Conservation (phyloP, 176 grass and related monocot species). For the Poa pratensis region DNA sequence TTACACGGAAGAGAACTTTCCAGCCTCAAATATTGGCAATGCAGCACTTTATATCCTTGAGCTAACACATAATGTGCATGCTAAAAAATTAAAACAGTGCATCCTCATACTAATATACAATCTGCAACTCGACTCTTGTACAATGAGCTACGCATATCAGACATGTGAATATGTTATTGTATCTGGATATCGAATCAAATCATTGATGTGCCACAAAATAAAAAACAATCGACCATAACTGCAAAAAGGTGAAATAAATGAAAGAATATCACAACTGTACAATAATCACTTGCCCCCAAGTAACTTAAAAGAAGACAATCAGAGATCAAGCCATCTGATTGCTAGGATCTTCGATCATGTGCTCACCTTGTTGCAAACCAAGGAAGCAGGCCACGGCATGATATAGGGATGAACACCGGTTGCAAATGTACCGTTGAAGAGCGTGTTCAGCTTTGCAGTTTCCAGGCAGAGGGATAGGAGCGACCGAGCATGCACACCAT, state of each 20-base stretch:
- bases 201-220: background rate
- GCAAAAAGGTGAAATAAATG: background rate
- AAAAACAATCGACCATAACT: background rate
- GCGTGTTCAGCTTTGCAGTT: background rate
- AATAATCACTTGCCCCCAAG: background rate
- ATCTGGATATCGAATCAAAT: background rate
- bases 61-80: background rate
- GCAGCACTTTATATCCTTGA: background rate
- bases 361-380: background rate
- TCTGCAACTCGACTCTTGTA: background rate
- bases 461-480: background rate
- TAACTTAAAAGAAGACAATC: background rate
- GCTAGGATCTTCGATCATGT: too few relatives aligned
- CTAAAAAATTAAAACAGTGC: background rate
- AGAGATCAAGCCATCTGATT: too few relatives aligned
- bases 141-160: background rate
- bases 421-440: background rate
- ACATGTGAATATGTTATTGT: background rate
- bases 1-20: background rate
- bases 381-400: background rate
- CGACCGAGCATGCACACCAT: accelerated
- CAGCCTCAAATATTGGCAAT: background rate
- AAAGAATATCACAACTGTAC: background rate
- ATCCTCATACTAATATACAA: background rate
- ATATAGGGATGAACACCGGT: background rate